Conservation (phyloP, 1,139 yeast genomes). For the Pichiaceae sp. region DNA sequence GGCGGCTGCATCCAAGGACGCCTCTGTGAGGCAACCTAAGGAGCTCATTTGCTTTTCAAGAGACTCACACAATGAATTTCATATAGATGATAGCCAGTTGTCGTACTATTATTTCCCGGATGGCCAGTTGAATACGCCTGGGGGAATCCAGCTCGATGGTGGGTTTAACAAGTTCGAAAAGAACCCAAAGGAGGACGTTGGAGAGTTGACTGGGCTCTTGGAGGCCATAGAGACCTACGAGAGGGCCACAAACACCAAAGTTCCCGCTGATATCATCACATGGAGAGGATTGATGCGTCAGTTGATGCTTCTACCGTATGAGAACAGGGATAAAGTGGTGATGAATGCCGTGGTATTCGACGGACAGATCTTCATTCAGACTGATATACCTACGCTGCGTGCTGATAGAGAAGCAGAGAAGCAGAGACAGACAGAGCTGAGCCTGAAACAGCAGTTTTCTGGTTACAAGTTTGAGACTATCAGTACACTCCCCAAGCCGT, state of each 20-base stretch:
- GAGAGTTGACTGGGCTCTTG: constrained; percentile 45
- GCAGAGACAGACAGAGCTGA: constrained; percentile 27
- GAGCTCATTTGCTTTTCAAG: constrained; percentile 58
- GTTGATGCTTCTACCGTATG: constrained; percentile 54
- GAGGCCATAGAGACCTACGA: constrained; percentile 51
- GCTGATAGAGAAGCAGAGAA: constrained; percentile 15
- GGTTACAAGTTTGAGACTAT: constrained; percentile 82
- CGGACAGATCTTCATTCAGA: constrained; percentile 78
- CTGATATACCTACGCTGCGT: constrained; percentile 36
- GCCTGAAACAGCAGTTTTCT: constrained; percentile 46
- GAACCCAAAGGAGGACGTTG: constrained; percentile 17
- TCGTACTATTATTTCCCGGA: constrained; percentile 76
- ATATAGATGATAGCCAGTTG: constrained; percentile 43
- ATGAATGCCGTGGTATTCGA: constrained; percentile 61
- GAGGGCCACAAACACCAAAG: constrained; percentile 31
- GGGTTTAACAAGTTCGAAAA: constrained; percentile 57
- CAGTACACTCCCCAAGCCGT: constrained; percentile 68
- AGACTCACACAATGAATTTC: constrained; percentile 39
- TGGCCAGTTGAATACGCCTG: constrained; percentile 38
- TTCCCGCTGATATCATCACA: constrained; percentile 62
- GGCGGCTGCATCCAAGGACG: constrained; percentile 37
- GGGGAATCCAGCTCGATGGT: constrained; percentile 46
- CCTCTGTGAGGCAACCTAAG: constrained; percentile 64
- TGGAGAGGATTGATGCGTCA: constrained; percentile 79
- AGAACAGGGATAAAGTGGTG: constrained; percentile 47